Percentiles rank a stretch among this genome's conserved stretches.
Evolutionary conservation across 768 basidiomycete species (phyloP).

Genomic region (Galerina marginata): DNA sequence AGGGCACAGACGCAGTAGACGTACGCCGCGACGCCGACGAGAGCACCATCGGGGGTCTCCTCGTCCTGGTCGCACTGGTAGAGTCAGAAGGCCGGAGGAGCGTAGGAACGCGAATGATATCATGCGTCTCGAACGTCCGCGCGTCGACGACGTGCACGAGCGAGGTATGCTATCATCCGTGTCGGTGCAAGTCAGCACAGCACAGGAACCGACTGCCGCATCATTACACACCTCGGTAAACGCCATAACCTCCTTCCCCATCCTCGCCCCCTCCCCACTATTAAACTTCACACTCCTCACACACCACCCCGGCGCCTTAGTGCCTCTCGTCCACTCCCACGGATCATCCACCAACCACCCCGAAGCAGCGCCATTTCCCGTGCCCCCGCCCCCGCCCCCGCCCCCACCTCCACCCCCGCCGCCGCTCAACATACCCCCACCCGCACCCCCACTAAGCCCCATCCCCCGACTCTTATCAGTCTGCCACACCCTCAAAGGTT

Average conservation of each 20-base stretch:
- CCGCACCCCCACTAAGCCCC: background rate
- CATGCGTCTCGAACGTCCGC: conserved; percentile 80
- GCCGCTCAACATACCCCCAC: background rate
- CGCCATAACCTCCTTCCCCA: conserved; percentile 77
- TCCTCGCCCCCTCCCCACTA: conserved; percentile 48
- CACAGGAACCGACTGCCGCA: background rate
- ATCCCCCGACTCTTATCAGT: conserved; percentile 50
- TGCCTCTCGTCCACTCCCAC: conserved; percentile 69
- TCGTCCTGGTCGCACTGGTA: too few species aligned
- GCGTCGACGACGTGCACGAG: conserved; percentile 87
- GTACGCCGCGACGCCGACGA: too few species aligned
- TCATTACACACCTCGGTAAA: conserved; percentile 80
- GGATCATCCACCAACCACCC: conserved; percentile 64
- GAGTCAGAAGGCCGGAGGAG: conserved; percentile 6
- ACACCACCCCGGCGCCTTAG: conserved; percentile 80
- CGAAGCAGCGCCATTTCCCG: background rate
- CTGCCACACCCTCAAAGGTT: conserved; percentile 68
- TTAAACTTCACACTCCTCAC: conserved; percentile 85
- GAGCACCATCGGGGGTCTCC: too few species aligned
- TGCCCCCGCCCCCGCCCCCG: conserved; percentile 25
- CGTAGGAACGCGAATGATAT: conserved; percentile 64
- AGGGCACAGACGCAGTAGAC: too few species aligned
- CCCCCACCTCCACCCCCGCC: conserved; percentile 3
- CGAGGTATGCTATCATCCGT: conserved; percentile 62
- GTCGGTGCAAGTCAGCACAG: too few species aligned